A percentile compares a stretch with the other conserved stretches of the same genome.
Conservation (phyloP, 164 flowering plant species). For the Taxillus chinensis region DNA sequence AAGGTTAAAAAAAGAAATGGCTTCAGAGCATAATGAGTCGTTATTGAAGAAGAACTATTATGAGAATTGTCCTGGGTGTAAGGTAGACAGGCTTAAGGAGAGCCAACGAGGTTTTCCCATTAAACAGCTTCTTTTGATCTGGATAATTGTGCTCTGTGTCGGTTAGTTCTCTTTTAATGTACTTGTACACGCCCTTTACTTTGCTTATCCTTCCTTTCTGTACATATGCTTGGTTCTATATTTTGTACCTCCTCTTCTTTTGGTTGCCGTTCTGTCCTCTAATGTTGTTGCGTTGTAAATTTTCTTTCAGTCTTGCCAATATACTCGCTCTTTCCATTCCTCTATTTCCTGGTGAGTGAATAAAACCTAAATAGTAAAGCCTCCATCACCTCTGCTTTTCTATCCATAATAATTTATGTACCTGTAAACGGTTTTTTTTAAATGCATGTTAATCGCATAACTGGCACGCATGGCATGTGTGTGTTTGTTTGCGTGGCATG, state of each 20-base stretch:
- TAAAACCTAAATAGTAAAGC: not conserved
- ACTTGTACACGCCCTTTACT: too few relatives aligned
- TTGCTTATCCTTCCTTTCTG: too few relatives aligned
- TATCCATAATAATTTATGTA: not conserved
- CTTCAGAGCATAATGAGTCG: constrained; percentile 14
- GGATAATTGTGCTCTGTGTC: constrained; percentile 35
- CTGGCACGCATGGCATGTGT: too few relatives aligned
- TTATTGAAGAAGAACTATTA: constrained; percentile 25
- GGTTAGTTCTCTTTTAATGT: constrained; percentile 17
- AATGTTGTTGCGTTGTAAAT: not conserved
- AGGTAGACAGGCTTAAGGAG: constrained; percentile 29
- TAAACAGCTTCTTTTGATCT: constrained; percentile 24
- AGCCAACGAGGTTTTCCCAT: constrained; percentile 28
- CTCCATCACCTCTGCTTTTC: not conserved
- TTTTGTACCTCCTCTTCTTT: too few relatives aligned
- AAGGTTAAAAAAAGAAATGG: not conserved
- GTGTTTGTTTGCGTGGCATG: too few relatives aligned
- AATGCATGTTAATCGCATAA: too few relatives aligned
- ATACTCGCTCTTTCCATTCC: constrained; percentile 67
- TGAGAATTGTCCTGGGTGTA: constrained; percentile 42
- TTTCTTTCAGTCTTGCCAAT: constrained; percentile 57
- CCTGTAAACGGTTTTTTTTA: not conserved
- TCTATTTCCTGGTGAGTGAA: constrained; percentile 69
- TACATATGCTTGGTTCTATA: too few relatives aligned
- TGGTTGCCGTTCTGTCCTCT: not conserved